phyloP scores from a whole-genome alignment of 495 filamentous ascomycete species.

The Bombardia bombarda region DNA sequence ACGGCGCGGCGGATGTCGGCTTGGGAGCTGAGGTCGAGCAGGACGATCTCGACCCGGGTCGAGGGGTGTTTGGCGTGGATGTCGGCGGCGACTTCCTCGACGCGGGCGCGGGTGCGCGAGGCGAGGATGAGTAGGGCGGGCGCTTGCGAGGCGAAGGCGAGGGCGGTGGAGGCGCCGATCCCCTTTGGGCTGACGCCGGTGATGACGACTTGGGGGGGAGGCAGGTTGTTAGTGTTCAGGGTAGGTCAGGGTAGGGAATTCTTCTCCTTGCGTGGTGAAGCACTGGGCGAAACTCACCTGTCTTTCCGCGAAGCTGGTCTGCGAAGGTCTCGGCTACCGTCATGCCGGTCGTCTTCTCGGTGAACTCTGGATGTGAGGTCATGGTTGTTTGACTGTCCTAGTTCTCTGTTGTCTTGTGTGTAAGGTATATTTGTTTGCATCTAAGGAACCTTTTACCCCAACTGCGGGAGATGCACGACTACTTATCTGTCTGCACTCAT shows the following conservation, averaged over 20 bases:
- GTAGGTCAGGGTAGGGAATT: neutral
- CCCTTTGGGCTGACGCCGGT: slow-evolving; percentile 46
- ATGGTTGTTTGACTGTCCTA: neutral
- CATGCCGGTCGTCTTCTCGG: slow-evolving; percentile 32
- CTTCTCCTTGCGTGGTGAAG: neutral
- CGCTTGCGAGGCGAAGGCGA: slow-evolving; percentile 45
- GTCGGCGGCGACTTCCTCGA: slow-evolving; percentile 37
- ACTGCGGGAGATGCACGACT: too few species aligned
- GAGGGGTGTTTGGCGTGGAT: slow-evolving; percentile 27
- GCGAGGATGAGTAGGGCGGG: slow-evolving; percentile 46
- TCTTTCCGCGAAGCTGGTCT: slow-evolving; percentile 29
- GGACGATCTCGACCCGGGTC: slow-evolving; percentile 29
- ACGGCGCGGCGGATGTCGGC: slow-evolving; percentile 35
- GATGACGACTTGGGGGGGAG: slow-evolving; percentile 25
- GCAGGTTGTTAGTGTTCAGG: neutral
- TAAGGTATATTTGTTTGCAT: neutral
- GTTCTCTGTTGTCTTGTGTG: neutral
- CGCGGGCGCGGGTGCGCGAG: slow-evolving; percentile 42
- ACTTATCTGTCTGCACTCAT: too few species aligned
- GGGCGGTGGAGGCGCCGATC: slow-evolving; percentile 43
- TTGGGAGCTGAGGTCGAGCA: slow-evolving; percentile 41
- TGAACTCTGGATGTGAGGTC: slow-evolving; percentile 23
- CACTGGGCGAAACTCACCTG: slow-evolving; percentile 18
- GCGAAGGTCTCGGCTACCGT: slow-evolving; percentile 36
- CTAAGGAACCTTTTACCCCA: too few species aligned